Percentiles rank a stretch among this genome's conserved stretches.
Evolutionary conservation across 192 early-diverging fungal species (phyloP).

Genomic region (Pecoramyces ruminantium): DNA sequence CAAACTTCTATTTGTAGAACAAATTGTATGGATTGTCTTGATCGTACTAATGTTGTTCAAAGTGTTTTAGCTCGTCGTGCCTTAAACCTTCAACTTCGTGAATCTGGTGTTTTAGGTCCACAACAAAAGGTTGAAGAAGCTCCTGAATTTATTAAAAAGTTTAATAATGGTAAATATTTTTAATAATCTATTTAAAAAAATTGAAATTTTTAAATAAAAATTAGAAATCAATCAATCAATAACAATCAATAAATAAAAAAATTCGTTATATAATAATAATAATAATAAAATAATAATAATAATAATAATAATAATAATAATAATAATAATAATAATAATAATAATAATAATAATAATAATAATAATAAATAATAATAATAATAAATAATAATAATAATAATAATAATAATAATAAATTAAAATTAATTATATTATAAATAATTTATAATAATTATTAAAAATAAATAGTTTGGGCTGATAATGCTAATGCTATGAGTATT

Average conservation of each 20-base stretch:
- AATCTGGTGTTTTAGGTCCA: conserved; percentile 38
- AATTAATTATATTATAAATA: neutral
- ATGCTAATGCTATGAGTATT: conserved; percentile 79
- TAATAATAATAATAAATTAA: neutral
- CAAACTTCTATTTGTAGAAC: conserved; percentile 78
- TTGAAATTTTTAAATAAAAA: too few species aligned
- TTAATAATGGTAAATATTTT: conserved; percentile 53
- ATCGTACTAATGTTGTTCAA: conserved; percentile 98
- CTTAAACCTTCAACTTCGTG: conserved; percentile 55
- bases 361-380: too few species aligned
- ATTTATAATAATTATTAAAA: neutral
- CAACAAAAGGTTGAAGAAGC: conserved; percentile 47
- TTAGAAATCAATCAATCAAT: too few species aligned
- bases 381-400: neutral
- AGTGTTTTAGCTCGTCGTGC: conserved; percentile 63
- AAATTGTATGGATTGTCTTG: conserved; percentile 99
- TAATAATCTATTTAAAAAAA: too few species aligned
- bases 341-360: too few species aligned
- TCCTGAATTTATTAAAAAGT: conserved; percentile 45
- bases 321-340: too few species aligned
- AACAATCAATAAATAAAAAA: too few species aligned
- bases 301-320: too few species aligned
- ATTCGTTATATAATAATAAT: too few species aligned
- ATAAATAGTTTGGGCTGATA: conserved; percentile 83
- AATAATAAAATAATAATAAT: too few species aligned